A percentile compares a stretch with the other conserved stretches of the same genome.
phyloP scores from a whole-genome alignment of 75 land plant species.

The Picea glauca region DNA sequence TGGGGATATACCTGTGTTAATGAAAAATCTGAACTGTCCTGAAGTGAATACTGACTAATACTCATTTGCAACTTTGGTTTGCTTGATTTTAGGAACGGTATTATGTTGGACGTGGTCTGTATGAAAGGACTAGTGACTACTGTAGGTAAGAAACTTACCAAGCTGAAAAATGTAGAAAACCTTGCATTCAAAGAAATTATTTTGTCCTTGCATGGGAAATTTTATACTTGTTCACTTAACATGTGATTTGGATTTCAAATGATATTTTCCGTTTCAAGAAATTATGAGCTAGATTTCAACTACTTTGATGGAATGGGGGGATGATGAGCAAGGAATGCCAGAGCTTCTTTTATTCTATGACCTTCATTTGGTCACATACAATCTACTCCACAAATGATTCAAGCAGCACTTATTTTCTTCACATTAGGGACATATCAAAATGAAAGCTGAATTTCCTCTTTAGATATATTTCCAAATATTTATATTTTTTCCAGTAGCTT shows the following conservation, averaged over 20 bases:
- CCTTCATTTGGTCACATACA: too few species aligned
- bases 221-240: too few species aligned
- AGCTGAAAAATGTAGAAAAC: neutral
- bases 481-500: too few species aligned
- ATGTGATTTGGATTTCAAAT: neutral
- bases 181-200: neutral
- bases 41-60: neutral
- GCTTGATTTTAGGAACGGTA: constrained; percentile 69
- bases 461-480: too few species aligned
- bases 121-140: constrained; percentile 75
- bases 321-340: neutral
- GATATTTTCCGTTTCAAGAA: too few species aligned
- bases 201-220: too few species aligned
- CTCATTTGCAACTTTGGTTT: constrained; percentile 3
- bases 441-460: too few species aligned
- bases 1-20: neutral
- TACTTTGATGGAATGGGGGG: neutral
- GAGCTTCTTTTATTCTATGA: neutral
- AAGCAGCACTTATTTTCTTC: neutral
- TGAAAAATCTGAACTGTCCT: neutral
- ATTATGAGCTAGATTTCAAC: too few species aligned
- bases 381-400: neutral
- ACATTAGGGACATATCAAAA: neutral
- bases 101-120: constrained; percentile 94
- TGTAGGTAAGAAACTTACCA: constrained; percentile 38